Base-by-base conservation (phyloP, 2,329 filamentous ascomycete species). In the Penicillium brasilianum region DNA sequence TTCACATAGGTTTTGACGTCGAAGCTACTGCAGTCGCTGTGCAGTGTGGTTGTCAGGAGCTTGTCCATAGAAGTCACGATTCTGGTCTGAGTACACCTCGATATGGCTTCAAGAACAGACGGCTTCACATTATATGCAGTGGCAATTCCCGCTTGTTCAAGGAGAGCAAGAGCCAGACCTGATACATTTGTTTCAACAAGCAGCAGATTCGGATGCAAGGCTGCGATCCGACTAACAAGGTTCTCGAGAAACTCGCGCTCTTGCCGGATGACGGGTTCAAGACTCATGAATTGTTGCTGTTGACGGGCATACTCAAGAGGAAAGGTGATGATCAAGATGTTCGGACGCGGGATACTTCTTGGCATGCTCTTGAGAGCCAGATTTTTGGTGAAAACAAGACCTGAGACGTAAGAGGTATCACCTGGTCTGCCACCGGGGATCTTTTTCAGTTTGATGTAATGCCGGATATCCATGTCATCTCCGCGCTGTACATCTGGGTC, bases 401-500 rank as follows among this genome's bases (percentile, higher is more conserved):
- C 96, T 10, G 95, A 97, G 16, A 98, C 90, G 75, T 99, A 99
- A n/a, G 90, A 89, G 7, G 94, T 98, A 76, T 99, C 94, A 25
- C 91, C 88, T 18, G 94, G 93, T 65, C 86, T 90, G 16, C 93
- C 94, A 16, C 95, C 94, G 0, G 93, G 91, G 13, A 99, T 95
- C 74, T 96, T 96, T 75, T 99, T 99, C 32, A 99, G 80, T 74
- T 99, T 99, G 64, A 99, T 92, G 72, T 97, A 99, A 74, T 98
- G 93, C 3, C 95, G 87, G 61, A 99, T 95, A 74, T 99, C 95
- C 84, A 99, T 98, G 72, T 95, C 91, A 75, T 99, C 95, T 30
- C 93, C 93, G 58, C 87, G 86, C 59, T 93, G 90, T 48, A 97
- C 91, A 74, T 98, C 91, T 1, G 95, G 95, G 64, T 96, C 90